These are phyloP conservation scores for Dactylellina haptotyla DNA, from an alignment of 2,329 filamentous ascomycete species.

Conservation along the genomic window DNA sequence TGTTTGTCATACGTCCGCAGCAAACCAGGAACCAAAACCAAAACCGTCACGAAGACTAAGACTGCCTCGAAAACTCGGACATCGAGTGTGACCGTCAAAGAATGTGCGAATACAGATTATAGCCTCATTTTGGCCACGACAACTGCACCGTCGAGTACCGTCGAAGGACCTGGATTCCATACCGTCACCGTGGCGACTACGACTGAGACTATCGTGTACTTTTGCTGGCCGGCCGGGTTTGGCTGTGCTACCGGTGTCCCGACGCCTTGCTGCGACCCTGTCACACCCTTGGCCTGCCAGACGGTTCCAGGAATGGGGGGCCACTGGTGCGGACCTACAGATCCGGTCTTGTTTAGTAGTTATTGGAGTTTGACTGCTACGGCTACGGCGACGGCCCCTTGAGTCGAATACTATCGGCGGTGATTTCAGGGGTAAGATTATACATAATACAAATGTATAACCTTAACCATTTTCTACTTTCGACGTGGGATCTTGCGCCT, in stretches of 20 bases:
- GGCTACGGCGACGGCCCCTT: background rate
- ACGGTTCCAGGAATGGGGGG: background rate
- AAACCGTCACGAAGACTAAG: background rate
- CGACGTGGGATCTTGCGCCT: too few species aligned
- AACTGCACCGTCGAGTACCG: background rate
- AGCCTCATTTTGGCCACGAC: slow-evolving; percentile 8
- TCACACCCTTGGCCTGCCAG: slow-evolving; percentile 13
- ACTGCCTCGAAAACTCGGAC: background rate
- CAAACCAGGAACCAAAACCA: slow-evolving; percentile 6
- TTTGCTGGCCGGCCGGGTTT: slow-evolving; percentile 21
- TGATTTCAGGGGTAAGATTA: too few species aligned
- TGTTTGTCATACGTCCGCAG: slow-evolving; percentile 20
- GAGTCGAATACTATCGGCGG: too few species aligned
- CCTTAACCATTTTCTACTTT: too few species aligned
- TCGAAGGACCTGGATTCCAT: slow-evolving; percentile 21
- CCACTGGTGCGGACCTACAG: slow-evolving; percentile 14
- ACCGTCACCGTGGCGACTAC: slow-evolving; percentile 23
- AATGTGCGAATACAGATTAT: slow-evolving; percentile 15
- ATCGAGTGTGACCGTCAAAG: background rate
- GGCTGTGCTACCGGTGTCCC: slow-evolving; percentile 33
- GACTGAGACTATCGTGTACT: slow-evolving; percentile 42
- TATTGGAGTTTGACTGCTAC: background rate
- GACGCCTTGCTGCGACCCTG: slow-evolving; percentile 48
- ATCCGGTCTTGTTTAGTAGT: slow-evolving; percentile 13
- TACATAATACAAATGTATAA: too few species aligned